A percentile compares a stretch with the other conserved stretches of the same genome.
phyloP scores from a whole-genome alignment of 2,329 filamentous ascomycete species.

The Ascosphaera pollenicola region DNA sequence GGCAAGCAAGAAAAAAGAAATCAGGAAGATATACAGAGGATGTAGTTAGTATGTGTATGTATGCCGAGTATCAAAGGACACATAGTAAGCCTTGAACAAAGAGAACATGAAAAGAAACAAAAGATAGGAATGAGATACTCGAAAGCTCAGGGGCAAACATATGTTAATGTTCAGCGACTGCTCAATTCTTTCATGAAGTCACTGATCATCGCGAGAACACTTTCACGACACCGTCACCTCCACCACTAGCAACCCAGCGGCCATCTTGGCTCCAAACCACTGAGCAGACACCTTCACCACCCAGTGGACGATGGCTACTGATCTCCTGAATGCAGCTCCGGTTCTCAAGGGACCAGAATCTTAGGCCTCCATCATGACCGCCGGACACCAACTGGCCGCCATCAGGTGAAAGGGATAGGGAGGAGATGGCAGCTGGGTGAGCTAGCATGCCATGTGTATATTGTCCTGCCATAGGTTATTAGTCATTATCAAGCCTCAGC shows the following conservation, averaged over 20 bases:
- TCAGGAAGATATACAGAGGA: neutral
- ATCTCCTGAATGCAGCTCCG: conserved; percentile 89
- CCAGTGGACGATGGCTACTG: conserved; percentile 78
- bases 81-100: neutral
- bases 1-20: conserved; percentile 6
- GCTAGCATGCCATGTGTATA: conserved; percentile 98
- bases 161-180: neutral
- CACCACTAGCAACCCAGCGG: conserved; percentile 80
- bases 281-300: conserved; percentile 81
- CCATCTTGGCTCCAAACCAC: conserved; percentile 95
- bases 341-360: conserved; percentile 96
- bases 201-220: conserved; percentile 37
- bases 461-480: conserved; percentile 43
- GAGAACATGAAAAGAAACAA: conserved; percentile 7
- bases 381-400: conserved; percentile 87
- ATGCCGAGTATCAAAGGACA: neutral
- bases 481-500: conserved; percentile 6
- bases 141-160: neutral
- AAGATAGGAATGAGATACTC: conserved; percentile 5
- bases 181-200: conserved; percentile 7
- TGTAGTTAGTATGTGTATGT: neutral
- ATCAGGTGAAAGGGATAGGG: conserved; percentile 76
- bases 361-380: conserved; percentile 82
- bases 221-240: conserved; percentile 90
- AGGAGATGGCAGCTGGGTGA: conserved; percentile 80